Conservation (phyloP, 1,284 basidiomycete genomes). For the Malassezia dermatis region DNA sequence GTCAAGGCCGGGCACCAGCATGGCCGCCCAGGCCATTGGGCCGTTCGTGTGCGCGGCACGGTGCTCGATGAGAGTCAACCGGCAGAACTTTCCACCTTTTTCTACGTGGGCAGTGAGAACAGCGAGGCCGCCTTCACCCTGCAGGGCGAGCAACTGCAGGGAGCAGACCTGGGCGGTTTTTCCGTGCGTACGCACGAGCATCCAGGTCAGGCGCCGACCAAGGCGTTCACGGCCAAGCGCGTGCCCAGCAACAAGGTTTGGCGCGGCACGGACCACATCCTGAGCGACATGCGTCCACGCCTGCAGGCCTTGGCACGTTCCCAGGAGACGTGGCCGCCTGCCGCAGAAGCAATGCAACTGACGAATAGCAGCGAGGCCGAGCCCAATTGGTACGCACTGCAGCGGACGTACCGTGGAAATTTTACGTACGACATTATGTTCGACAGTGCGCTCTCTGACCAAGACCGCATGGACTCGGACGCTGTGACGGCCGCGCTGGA, state of each 20-base stretch:
- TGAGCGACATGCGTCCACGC: slow-evolving; percentile 57
- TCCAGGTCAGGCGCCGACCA: background rate
- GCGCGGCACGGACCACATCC: slow-evolving; percentile 71
- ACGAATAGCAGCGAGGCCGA: slow-evolving; percentile 62
- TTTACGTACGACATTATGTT: slow-evolving; percentile 80
- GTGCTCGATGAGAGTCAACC: slow-evolving; percentile 57
- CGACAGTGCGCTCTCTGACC: slow-evolving; percentile 59
- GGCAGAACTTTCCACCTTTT: slow-evolving; percentile 62
- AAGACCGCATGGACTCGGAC: slow-evolving; percentile 54
- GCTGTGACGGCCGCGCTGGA: slow-evolving; percentile 59
- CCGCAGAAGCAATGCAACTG: slow-evolving; percentile 65
- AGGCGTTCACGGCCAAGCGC: slow-evolving; percentile 53
- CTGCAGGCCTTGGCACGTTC: slow-evolving; percentile 53
- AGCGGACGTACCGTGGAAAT: slow-evolving; percentile 67
- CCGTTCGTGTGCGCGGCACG: slow-evolving; percentile 70
- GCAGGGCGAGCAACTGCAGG: slow-evolving; percentile 48
- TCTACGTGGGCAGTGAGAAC: slow-evolving; percentile 68
- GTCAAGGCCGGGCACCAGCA: slow-evolving; percentile 58
- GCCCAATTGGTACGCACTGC: slow-evolving; percentile 72
- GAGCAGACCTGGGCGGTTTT: slow-evolving; percentile 70
- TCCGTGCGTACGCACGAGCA: slow-evolving; percentile 65
- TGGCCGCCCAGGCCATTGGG: slow-evolving; percentile 61
- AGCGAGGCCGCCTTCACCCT: slow-evolving; percentile 62
- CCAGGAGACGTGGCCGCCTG: slow-evolving; percentile 56
- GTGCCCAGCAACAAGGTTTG: slow-evolving; percentile 62